Base-by-base conservation (phyloP, 169 alveolate species). In the Plasmodium ovale region DNA sequence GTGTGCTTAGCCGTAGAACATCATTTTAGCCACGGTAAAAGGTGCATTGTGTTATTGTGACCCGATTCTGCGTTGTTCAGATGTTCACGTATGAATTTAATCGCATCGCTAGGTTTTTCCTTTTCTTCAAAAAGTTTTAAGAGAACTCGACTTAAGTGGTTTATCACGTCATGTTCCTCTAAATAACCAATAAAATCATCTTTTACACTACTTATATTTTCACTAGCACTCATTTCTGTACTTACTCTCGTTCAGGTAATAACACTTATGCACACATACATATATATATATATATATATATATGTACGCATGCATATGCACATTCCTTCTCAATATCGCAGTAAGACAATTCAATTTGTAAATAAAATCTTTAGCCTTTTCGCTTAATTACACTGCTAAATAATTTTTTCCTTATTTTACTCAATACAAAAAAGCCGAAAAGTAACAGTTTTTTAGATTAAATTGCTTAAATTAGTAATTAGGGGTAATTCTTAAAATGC, bases 81-180 rank as follows among this genome's bases (percentile, higher is more conserved):
- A 65, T 79, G 23, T 19, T 65, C 82, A 56, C 84, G 67, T 64
- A 79, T 79, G 39, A 47, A 79, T 54, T 59, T 51, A 12, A 79
- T 79, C 0, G 84, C 89, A 4, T 79, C 84, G 5, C 31, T 10
- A 65, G 89, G 89, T 59, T 44, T 79, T 79, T 79, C 89, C 58
- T 62, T 64, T 70, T 79, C 84, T 35, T 79, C 62, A 54, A 47
- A 79, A 21, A 79, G 58, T 64, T 79, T 56, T 59, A 79, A 59
- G 14, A 79, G 70, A 69, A 56, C 82, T 25, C 70, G 62, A 51
- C 84, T 79, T 79, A 79, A 33, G 10, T 64, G 77, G 42, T 64
- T 69, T 49, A 79, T 79, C 10, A 79, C 82, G 14, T 58, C 82
- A 65, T 79, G 69, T 54, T 79, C 67, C 39, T 79, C 89, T 25